Base-by-base conservation (phyloP, 2,329 filamentous ascomycete genomes). In the Emmonsiellopsis sp. region DNA sequence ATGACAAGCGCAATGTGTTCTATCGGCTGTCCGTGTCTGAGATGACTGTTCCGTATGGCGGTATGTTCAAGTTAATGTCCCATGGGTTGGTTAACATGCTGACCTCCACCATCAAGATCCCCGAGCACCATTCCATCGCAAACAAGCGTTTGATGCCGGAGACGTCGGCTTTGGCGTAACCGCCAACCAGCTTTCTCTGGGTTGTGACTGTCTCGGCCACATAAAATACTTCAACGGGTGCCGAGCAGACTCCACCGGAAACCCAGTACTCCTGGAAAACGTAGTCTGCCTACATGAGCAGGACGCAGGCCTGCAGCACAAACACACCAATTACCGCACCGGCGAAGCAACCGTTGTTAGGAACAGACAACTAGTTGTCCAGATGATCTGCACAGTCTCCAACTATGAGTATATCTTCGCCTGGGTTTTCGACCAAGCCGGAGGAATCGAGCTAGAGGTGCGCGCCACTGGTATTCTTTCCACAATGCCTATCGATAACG, bases 341-440 rank as follows among this genome's bases (percentile, higher is more conserved):
- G 79, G 78, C 0, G 74, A 81, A 8, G 82, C 84, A 2, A 83
- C 80, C 0, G 76, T 86, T 4, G 78, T 79, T 14, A 78, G 84
- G 17, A 82, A 79, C 57, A 75, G 84, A 31, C 82, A 87, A 63
- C 69, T 87, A 3, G 83, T 87, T 0, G 64, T 87, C 5, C 84
- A 87, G 63, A 81, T 79, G 61, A 87, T 87, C 65, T 85, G 85
- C 68, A 87, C 83, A 0, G 81, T 87, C 4, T 77, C 82, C 9
- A 87, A 87, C 68, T 87, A 87, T 67, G 84, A 87, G 63, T 87
- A 87, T 63, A 85, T 87, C 60, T 75, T 87, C 39, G 83, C 83
- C 2, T 87, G 84, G 68, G 79, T 83, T 51, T 86, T 87, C 71
- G 85, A 86, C 65, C 84, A 87, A 64, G 83, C 83, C 2, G 84